phyloP scores from a whole-genome alignment of 2,329 filamentous ascomycete species.

The Ceratocystis ficicola region DNA sequence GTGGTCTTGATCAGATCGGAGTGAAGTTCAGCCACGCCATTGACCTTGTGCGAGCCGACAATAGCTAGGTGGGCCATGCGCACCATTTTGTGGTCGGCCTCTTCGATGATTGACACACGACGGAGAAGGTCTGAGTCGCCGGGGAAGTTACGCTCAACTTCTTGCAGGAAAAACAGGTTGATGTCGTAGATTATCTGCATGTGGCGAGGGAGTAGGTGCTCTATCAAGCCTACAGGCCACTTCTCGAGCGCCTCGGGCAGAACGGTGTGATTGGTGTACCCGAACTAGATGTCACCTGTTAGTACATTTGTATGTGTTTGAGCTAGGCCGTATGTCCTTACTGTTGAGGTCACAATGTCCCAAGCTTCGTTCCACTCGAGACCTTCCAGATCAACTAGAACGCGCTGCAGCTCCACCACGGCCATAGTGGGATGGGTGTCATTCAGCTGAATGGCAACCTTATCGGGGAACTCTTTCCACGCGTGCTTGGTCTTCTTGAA shows the following conservation, averaged over 20 bases:
- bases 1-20: conserved; percentile 97
- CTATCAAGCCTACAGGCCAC: conserved; percentile 87
- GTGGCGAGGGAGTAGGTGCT: conserved; percentile 86
- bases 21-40: conserved; percentile 93
- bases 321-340: conserved; percentile 31
- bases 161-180: conserved; percentile 86
- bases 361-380: conserved; percentile 90
- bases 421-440: conserved; percentile 95
- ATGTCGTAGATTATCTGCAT: conserved; percentile 97
- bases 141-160: conserved; percentile 80
- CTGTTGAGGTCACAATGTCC: conserved; percentile 60
- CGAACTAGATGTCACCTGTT: conserved; percentile 43
- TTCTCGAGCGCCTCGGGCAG: conserved; percentile 95
- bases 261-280: conserved; percentile 98
- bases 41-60: conserved; percentile 97
- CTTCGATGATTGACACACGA: conserved; percentile 94
- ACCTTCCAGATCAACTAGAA: conserved; percentile 77
- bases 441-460: conserved; percentile 94
- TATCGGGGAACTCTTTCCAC: conserved; percentile 86
- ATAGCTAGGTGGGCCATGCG: conserved; percentile 93
- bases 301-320: conserved; percentile 20
- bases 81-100: conserved; percentile 93
- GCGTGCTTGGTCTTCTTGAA: conserved; percentile 94
- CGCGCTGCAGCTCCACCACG: conserved; percentile 89
- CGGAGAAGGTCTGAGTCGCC: conserved; percentile 74